Conservation (phyloP, 768 basidiomycete species). For the Suillus sp. region DNA sequence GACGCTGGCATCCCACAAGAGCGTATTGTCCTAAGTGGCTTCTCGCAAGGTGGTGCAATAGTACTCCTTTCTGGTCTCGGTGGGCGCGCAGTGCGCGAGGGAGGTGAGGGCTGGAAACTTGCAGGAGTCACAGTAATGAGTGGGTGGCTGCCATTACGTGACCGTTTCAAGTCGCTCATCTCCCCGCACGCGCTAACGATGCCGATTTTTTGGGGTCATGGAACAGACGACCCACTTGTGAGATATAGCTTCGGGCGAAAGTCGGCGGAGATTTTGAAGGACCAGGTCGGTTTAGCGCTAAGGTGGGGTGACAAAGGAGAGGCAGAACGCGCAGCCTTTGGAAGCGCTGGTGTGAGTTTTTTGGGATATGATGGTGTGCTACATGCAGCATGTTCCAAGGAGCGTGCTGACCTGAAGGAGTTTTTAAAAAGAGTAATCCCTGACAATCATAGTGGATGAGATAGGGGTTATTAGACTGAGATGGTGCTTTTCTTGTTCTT, state of each 20-base stretch:
- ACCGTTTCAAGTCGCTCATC: constrained; percentile 65
- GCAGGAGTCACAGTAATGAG: constrained; percentile 76
- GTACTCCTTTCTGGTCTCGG: constrained; percentile 70
- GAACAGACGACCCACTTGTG: constrained; percentile 75
- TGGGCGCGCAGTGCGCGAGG: constrained; percentile 27
- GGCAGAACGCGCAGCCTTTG: constrained; percentile 6
- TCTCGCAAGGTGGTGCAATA: constrained; percentile 85
- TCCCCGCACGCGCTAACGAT: constrained; percentile 58
- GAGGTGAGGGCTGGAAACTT: constrained; percentile 54
- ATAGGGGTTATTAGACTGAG: not conserved
- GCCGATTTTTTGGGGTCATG: constrained; percentile 89
- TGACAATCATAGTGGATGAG: constrained; percentile 14
- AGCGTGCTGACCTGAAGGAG: constrained; percentile 66
- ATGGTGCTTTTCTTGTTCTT: not conserved
- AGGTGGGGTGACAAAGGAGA: constrained; percentile 9
- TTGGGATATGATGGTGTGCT: constrained; percentile 66
- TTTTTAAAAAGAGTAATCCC: constrained; percentile 71
- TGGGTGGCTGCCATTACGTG: constrained; percentile 73
- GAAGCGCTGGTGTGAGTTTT: constrained; percentile 58
- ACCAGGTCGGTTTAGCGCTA: constrained; percentile 48
- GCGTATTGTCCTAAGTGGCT: constrained; percentile 85
- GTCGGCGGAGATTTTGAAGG: constrained; percentile 59
- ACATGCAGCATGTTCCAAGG: constrained; percentile 65
- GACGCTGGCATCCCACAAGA: constrained; percentile 65
- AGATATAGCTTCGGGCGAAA: constrained; percentile 51